Evolutionary conservation across 192 early-diverging fungal species (phyloP).

Genomic region (Dissophora ornata): DNA sequence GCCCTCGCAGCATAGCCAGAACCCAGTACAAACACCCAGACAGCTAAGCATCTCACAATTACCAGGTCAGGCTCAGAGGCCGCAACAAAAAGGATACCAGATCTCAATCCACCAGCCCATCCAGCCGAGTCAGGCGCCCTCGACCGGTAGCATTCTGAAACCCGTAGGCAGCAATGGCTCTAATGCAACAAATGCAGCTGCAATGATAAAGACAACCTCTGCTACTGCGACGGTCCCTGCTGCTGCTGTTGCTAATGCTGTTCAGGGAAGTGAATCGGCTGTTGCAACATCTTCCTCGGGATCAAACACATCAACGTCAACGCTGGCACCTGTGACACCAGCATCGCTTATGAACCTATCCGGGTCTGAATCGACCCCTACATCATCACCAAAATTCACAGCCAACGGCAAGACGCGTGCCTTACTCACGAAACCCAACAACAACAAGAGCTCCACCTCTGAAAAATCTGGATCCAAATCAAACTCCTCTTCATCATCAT

Average conservation of each 20-base stretch:
- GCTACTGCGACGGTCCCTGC: no score
- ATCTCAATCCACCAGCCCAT: constrained; percentile 1
- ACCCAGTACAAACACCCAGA: constrained; percentile 6
- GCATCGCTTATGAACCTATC: constrained; percentile 73
- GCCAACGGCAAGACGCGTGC: constrained; percentile 6
- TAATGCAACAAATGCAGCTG: neutral
- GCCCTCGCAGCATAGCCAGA: constrained; percentile 34
- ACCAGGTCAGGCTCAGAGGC: constrained; percentile 19
- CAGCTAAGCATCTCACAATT: constrained; percentile 29
- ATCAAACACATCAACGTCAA: no score
- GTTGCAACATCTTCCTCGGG: no score
- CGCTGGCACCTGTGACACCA: constrained; percentile 73
- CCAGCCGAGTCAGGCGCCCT: constrained; percentile 8
- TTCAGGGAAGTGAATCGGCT: no score
- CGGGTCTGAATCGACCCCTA: constrained; percentile 29
- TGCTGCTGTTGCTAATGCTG: no score
- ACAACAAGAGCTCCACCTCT: constrained; percentile 1
- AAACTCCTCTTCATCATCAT: constrained; percentile 1
- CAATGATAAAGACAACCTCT: no score
- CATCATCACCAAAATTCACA: constrained; percentile 19
- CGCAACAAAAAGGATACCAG: neutral
- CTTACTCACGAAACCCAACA: neutral
- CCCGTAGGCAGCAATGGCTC: neutral
- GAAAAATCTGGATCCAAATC: neutral
- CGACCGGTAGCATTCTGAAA: neutral